phyloP scores from a whole-genome alignment of 176 grass and related monocot genomes.

The Aegilops tauschii region DNA sequence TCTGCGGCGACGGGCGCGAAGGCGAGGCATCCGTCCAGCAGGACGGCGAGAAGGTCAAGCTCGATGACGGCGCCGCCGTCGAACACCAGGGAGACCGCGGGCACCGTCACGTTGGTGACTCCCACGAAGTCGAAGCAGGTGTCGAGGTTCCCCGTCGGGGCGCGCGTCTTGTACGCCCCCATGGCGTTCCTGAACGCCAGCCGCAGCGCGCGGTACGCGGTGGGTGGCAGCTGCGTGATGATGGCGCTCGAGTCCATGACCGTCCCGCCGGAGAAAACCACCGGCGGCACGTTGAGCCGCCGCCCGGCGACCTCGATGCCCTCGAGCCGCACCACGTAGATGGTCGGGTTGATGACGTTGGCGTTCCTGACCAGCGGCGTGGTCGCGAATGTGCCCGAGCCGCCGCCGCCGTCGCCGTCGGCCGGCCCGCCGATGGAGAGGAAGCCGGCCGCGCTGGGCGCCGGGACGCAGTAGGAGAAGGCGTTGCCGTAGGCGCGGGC shows the following conservation, averaged over 20 bases:
- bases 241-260: conserved; percentile 64
- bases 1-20: conserved; percentile 31
- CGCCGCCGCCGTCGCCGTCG: not conserved
- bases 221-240: conserved; percentile 44
- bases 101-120: conserved; percentile 18
- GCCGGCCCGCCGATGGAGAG: conserved; percentile 40
- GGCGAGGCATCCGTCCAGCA: conserved; percentile 56
- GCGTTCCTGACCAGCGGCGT: conserved; percentile 11
- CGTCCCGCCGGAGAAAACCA: conserved; percentile 41
- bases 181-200: conserved; percentile 41
- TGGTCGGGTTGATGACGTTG: conserved; percentile 22
- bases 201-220: conserved; percentile 52
- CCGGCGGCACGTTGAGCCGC: conserved; percentile 20
- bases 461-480: conserved; percentile 72
- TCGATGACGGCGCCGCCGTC: not conserved
- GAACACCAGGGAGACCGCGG: conserved; percentile 41
- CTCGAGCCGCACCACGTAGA: conserved; percentile 37
- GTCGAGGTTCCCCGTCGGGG: conserved; percentile 15
- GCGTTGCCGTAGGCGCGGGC: conserved; percentile 13
- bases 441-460: conserved; percentile 37
- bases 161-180: conserved; percentile 14
- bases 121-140: conserved; percentile 51
- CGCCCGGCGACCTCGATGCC: conserved; percentile 43
- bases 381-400: not conserved
- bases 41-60: conserved; percentile 28